These are phyloP conservation scores for Plasmodium gallinaceum DNA, from an alignment of 169 alveolate species.

Conservation along the genomic window DNA sequence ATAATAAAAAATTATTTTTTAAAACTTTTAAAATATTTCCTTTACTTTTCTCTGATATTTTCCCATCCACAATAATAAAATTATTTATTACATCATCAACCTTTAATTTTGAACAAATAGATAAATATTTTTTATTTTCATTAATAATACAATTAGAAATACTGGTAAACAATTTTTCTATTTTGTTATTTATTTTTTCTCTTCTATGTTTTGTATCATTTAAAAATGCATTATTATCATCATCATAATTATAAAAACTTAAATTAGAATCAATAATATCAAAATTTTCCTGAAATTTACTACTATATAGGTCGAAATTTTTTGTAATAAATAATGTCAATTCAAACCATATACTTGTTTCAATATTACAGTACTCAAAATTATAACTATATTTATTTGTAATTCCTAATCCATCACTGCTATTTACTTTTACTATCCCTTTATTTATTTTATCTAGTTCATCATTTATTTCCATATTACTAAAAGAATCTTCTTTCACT, in stretches of 20 bases:
- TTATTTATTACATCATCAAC: constrained; percentile 74
- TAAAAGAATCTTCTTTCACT: constrained; percentile 35
- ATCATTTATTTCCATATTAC: constrained; percentile 43
- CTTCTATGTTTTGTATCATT: constrained; percentile 75
- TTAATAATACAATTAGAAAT: constrained; percentile 60
- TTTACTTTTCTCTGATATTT: constrained; percentile 52
- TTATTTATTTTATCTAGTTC: constrained; percentile 58
- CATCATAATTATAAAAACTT: constrained; percentile 50
- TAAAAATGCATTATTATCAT: constrained; percentile 29
- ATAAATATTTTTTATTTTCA: constrained; percentile 60
- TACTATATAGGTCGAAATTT: constrained; percentile 60
- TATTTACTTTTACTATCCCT: constrained; percentile 8
- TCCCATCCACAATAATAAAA: constrained; percentile 64
- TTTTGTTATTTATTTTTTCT: constrained; percentile 55
- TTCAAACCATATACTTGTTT: constrained; percentile 76
- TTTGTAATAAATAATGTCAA: constrained; percentile 58
- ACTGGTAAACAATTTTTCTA: constrained; percentile 60
- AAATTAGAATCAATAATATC: constrained; percentile 48
- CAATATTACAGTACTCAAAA: constrained; percentile 70
- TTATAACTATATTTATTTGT: constrained; percentile 62
- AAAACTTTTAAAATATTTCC: constrained; percentile 52
- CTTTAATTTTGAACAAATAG: constrained; percentile 42
- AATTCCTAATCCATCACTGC: constrained; percentile 42
- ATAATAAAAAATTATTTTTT: constrained; percentile 58
- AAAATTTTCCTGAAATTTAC: constrained; percentile 68